Evolutionary conservation across 805 yeast species (phyloP).

Genomic region (Lipomyces orientalis): DNA sequence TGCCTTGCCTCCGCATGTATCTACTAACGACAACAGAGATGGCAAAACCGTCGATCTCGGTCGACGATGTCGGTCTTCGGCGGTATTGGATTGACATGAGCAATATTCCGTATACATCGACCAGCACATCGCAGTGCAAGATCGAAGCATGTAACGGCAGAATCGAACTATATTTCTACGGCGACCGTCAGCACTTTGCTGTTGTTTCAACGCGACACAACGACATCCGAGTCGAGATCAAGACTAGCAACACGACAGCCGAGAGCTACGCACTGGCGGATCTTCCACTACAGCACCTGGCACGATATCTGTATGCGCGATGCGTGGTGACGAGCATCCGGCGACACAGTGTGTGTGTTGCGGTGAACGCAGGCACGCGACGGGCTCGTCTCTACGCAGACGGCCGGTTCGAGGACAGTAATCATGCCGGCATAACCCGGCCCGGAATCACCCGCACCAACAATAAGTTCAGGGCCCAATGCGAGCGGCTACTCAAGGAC

Average conservation of each 20-base stretch:
- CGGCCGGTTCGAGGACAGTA: constrained; percentile 14
- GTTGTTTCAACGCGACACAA: background rate
- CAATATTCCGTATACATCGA: constrained; percentile 3
- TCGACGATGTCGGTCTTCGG: background rate
- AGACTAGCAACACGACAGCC: background rate
- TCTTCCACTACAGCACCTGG: constrained; percentile 14
- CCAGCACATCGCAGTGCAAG: constrained; percentile 11
- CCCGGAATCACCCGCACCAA: background rate
- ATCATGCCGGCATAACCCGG: background rate
- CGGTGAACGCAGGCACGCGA: constrained; percentile 9
- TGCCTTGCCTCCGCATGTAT: background rate
- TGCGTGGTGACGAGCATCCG: constrained; percentile 7
- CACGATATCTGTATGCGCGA: constrained; percentile 12
- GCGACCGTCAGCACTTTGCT: background rate
- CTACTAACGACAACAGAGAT: background rate
- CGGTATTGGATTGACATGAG: constrained; percentile 3
- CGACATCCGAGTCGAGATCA: background rate
- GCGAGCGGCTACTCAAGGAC: background rate
- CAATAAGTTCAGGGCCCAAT: constrained; percentile 5
- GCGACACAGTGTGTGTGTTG: constrained; percentile 12
- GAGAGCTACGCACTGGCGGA: constrained; percentile 13
- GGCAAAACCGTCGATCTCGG: background rate
- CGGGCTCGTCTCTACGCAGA: constrained; percentile 16
- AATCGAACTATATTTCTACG: constrained; percentile 1
- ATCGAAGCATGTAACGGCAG: constrained; percentile 4